Evolutionary conservation across 2,329 filamentous ascomycete species (phyloP).

Genomic region (Trichoderma sp.): DNA sequence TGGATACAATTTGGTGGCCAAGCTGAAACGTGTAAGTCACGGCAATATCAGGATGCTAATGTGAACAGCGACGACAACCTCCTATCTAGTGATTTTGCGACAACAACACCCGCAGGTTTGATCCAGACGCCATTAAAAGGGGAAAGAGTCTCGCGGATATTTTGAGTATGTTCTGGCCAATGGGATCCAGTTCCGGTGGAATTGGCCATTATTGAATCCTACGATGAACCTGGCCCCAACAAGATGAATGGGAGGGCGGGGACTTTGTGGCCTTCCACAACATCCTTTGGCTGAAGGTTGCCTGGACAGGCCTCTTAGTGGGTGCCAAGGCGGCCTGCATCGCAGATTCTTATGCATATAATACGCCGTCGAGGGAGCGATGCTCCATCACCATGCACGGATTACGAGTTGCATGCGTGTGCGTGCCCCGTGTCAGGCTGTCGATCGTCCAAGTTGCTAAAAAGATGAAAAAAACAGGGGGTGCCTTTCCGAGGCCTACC

Average conservation of each 20-base stretch:
- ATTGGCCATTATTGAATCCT: conserved; percentile 16
- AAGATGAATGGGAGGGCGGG: conserved; percentile 11
- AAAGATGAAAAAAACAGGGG: neutral
- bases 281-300: conserved; percentile 1
- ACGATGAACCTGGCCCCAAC: neutral
- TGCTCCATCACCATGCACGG: neutral
- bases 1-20: neutral
- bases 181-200: conserved; percentile 25
- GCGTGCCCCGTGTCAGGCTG: conserved; percentile 17
- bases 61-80: neutral
- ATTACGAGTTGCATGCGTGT: conserved; percentile 13
- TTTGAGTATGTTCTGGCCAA: conserved; percentile 37
- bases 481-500: neutral
- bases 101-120: conserved; percentile 18
- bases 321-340: conserved; percentile 19
- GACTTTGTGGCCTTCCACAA: conserved; percentile 1
- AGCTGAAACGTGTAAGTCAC: conserved; percentile 17
- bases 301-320: conserved; percentile 28
- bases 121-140: conserved; percentile 37
- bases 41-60: neutral
- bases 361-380: neutral
- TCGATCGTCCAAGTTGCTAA: conserved; percentile 17
- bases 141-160: conserved; percentile 36
- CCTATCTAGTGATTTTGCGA: neutral
- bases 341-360: neutral